Conservation (phyloP, 805 yeast genomes). For the Metschnikowia lochheadii region DNA sequence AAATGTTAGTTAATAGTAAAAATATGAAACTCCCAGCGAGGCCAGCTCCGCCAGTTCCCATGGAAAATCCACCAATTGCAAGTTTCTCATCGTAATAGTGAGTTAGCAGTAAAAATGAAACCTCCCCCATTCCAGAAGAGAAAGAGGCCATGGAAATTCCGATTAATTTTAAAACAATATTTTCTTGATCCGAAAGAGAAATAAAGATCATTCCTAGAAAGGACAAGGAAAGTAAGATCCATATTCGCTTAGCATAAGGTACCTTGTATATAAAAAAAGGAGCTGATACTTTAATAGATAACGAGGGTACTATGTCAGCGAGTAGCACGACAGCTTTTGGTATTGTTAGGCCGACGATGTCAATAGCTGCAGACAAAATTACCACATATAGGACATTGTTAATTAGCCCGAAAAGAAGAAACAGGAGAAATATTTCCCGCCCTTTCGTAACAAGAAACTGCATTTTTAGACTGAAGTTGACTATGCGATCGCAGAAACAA, state of each 20-base stretch:
- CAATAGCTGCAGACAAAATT: conserved; percentile 87
- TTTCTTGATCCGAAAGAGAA: conserved; percentile 34
- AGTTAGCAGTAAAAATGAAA: conserved; percentile 82
- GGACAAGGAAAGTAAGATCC: conserved; percentile 54
- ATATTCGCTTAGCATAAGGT: conserved; percentile 55
- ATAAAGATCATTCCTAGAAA: conserved; percentile 71
- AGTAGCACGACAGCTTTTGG: conserved; percentile 85
- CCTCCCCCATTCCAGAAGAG: conserved; percentile 88
- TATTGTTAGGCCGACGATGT: conserved; percentile 73
- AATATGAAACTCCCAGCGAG: conserved; percentile 73
- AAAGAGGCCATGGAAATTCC: conserved; percentile 79
- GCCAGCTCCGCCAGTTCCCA: conserved; percentile 97
- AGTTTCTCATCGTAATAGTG: conserved; percentile 57
- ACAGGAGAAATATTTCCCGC: conserved; percentile 46
- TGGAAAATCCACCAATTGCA: conserved; percentile 82
- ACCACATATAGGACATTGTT: conserved; percentile 90
- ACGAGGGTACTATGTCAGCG: conserved; percentile 85
- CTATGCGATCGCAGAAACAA: conserved; percentile 1
- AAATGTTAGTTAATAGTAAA: conserved; percentile 66
- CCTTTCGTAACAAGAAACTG: conserved; percentile 2
- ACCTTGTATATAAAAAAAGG: conserved; percentile 75
- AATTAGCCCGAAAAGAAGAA: conserved; percentile 80
- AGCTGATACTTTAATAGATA: conserved; percentile 62
- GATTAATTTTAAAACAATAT: conserved; percentile 41
- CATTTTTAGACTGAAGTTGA: conserved; percentile 3